Conservation (phyloP, 495 filamentous ascomycete species). For the Penicillium bovifimosum region DNA sequence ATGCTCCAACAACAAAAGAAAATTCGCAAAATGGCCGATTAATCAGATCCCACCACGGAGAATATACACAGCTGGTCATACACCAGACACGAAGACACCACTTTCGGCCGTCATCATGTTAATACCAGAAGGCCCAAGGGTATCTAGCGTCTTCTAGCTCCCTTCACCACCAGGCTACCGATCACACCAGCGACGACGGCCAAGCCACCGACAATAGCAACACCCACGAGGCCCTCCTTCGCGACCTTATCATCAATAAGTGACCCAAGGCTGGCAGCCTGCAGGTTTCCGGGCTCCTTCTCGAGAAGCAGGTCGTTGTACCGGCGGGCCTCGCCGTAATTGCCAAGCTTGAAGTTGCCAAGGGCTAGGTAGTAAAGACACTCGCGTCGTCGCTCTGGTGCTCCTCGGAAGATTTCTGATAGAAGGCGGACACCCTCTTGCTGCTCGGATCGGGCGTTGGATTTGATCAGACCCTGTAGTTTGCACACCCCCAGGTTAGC, state of each 20-base stretch:
- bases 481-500: slow-evolving; percentile 13
- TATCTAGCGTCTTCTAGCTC: slow-evolving; percentile 51
- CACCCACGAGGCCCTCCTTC: slow-evolving; percentile 87
- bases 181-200: slow-evolving; percentile 91
- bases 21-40: slow-evolving; percentile 2
- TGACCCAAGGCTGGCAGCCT: slow-evolving; percentile 74
- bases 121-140: slow-evolving; percentile 8
- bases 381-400: slow-evolving; percentile 87
- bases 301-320: slow-evolving; percentile 92
- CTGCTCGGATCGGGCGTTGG: slow-evolving; percentile 72
- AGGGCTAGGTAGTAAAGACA: slow-evolving; percentile 96
- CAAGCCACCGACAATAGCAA: slow-evolving; percentile 93
- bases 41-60: neutral
- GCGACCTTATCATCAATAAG: slow-evolving; percentile 95
- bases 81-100: slow-evolving; percentile 7
- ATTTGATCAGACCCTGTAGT: slow-evolving; percentile 89
- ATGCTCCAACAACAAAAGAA: slow-evolving; percentile 1
- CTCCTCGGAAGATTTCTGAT: slow-evolving; percentile 92
- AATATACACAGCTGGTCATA: slow-evolving; percentile 3
- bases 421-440: slow-evolving; percentile 92
- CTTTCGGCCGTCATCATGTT: slow-evolving; percentile 15
- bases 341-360: slow-evolving; percentile 96
- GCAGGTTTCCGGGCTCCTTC: slow-evolving; percentile 82
- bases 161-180: slow-evolving; percentile 75
- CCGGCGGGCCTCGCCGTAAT: slow-evolving; percentile 86